phyloP scores from a whole-genome alignment of 768 basidiomycete species.

The Mycena chlorophos region DNA sequence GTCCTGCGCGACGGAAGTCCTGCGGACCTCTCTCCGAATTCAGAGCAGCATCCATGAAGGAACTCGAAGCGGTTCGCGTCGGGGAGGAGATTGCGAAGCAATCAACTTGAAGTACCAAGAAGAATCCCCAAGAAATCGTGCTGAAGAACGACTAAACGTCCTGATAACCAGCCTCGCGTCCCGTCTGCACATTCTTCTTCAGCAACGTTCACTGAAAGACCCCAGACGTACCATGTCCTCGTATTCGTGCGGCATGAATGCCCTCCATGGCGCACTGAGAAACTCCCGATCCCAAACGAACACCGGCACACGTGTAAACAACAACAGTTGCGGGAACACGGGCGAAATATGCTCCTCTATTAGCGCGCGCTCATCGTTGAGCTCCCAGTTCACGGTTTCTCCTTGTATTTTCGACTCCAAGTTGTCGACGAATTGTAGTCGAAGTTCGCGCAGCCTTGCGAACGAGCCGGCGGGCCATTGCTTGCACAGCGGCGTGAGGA shows the following conservation, averaged over 20 bases:
- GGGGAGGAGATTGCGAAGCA: too few relatives aligned
- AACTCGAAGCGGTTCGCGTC: too few relatives aligned
- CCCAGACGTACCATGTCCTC: not conserved
- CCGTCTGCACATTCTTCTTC: too few relatives aligned
- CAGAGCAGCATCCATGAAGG: too few relatives aligned
- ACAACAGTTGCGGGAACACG: not conserved
- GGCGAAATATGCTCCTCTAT: not conserved
- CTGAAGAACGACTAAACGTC: too few relatives aligned
- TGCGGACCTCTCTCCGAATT: too few relatives aligned
- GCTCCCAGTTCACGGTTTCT: not conserved
- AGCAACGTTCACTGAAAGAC: too few relatives aligned
- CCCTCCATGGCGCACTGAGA: not conserved
- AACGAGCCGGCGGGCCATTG: slow-evolving; percentile 1
- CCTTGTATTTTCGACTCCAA: not conserved
- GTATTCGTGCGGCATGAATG: not conserved
- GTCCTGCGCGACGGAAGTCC: too few relatives aligned
- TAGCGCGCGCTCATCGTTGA: not conserved
- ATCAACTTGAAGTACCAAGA: too few relatives aligned
- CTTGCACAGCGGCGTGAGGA: not conserved
- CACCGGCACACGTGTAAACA: not conserved
- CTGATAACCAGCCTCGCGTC: too few relatives aligned
- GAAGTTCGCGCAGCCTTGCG: slow-evolving; percentile 6
- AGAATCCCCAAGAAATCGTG: too few relatives aligned
- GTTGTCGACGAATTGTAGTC: slow-evolving; percentile 1
- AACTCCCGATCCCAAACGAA: not conserved